Conservation (phyloP, 139 green algal genomes). For the Astrephomene gubernaculifera region DNA sequence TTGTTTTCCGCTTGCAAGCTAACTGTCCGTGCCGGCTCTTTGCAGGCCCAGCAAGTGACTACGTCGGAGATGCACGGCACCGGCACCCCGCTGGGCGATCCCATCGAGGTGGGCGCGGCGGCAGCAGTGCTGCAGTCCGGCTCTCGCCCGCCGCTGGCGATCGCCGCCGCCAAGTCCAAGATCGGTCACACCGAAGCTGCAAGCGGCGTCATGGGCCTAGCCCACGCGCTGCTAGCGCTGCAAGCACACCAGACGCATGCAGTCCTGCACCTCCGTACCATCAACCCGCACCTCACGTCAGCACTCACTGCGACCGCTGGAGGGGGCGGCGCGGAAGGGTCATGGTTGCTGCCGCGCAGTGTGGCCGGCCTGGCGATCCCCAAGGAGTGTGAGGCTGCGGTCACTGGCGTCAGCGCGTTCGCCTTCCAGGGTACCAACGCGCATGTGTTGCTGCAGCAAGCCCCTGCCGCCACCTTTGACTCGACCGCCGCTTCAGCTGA, state of each 20-base stretch:
- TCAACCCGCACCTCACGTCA: slow-evolving; percentile 72
- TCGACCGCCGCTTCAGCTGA: neutral
- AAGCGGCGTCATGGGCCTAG: slow-evolving; percentile 79
- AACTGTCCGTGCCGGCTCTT: no score
- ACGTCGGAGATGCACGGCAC: slow-evolving; percentile 73
- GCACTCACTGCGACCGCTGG: slow-evolving; percentile 41
- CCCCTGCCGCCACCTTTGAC: no score
- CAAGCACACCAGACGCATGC: neutral
- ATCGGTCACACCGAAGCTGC: slow-evolving; percentile 89
- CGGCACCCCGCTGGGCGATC: slow-evolving; percentile 83
- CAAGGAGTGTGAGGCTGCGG: neutral
- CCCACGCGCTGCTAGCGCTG: slow-evolving; percentile 59
- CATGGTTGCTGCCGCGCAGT: slow-evolving; percentile 38
- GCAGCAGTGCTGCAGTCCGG: slow-evolving; percentile 40
- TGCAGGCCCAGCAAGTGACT: slow-evolving; percentile 23
- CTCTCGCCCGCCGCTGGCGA: slow-evolving; percentile 46
- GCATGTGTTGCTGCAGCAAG: slow-evolving; percentile 56
- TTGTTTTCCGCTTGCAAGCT: no score
- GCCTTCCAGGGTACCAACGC: slow-evolving; percentile 84
- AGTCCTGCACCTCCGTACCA: slow-evolving; percentile 70
- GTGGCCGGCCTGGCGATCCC: neutral
- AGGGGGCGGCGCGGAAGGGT: neutral
- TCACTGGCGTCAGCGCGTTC: slow-evolving; percentile 78
- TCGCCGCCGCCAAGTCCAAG: slow-evolving; percentile 82
- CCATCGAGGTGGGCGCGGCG: slow-evolving; percentile 76